Evolutionary conservation across 1,284 basidiomycete genomes (phyloP), one percentile per base, ranked within the genome.

Genomic region (Malassezia sympodialis): DNA sequence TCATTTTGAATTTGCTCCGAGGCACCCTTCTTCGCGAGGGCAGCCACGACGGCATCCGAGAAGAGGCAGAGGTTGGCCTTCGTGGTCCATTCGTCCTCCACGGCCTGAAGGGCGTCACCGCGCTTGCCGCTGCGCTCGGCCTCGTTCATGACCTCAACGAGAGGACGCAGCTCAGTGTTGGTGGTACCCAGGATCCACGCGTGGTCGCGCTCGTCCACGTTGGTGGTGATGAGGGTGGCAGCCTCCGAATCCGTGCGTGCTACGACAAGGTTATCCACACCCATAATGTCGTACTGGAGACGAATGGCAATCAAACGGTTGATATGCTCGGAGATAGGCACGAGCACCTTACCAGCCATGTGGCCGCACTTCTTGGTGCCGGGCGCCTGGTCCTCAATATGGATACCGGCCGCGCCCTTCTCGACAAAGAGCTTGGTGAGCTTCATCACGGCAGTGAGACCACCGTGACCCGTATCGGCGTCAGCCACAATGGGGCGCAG

Each of bases 151-250:
- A 87, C 82, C 30, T 79, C 79, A 59, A 86, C 87, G 51, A 96
- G 80, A 15, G 89, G 82, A 19, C 79, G 78, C 24, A 82, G 76
- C 35, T 73, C 63, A 10, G 86, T 75, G 76, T 94, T 91, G 45
- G 90, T 93, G 53, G 82, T 83, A 41, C 93, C 93, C 31, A 96
- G 83, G 75, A 98, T 91, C 80, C 96, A 98, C 28, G 89, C 78
- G 71, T 98, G 93, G 79, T 98, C 93, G 35, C 93, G 86, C 68
- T 86, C 84, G 77, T 98, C 94, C 61, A 98, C 89, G 78, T 96
- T 96, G 69, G 88, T 85, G 49, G 90, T 88, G 79, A 98, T 88
- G 64, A 98, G 83, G 1, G 91, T 96, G 3, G 93, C 93, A 8
- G 93, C 91, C 77, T 96, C 84, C 10, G 84, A 84, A 74, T 86